phyloP scores from a whole-genome alignment of 768 basidiomycete genomes.

The Leucocoprinus birnbaumii region DNA sequence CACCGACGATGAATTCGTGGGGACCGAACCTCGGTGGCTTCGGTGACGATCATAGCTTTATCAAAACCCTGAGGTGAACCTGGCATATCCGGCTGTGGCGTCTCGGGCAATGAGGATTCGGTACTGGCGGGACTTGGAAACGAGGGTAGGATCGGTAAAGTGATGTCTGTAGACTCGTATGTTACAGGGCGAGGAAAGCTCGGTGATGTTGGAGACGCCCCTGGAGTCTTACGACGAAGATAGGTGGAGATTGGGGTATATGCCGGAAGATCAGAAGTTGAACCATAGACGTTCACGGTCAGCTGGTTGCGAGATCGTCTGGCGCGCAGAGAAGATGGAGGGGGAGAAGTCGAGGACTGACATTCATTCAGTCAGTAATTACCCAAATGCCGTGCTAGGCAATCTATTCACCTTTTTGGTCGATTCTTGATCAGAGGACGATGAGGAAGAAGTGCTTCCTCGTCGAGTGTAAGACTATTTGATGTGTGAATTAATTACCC shows the following conservation, averaged over 20 bases:
- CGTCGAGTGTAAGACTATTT: constrained; percentile 14
- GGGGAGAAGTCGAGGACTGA: constrained; percentile 35
- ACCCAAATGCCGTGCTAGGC: no score
- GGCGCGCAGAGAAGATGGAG: constrained; percentile 41
- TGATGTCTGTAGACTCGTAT: constrained; percentile 47
- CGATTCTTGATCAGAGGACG: constrained; percentile 13
- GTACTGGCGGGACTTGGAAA: constrained; percentile 42
- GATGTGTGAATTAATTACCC: not conserved
- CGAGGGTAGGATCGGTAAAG: constrained; percentile 63
- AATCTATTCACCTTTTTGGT: constrained; percentile 10
- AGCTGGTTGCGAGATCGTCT: constrained; percentile 44
- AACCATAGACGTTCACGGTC: constrained; percentile 45
- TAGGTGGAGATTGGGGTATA: constrained; percentile 80
- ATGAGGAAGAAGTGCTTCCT: constrained; percentile 16
- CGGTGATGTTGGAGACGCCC: constrained; percentile 66
- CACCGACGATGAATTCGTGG: constrained; percentile 19
- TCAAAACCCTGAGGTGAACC: constrained; percentile 19
- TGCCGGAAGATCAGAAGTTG: constrained; percentile 49
- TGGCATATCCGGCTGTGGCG: constrained; percentile 34
- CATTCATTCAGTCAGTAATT: not conserved
- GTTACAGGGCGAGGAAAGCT: constrained; percentile 50
- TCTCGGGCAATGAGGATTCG: constrained; percentile 36
- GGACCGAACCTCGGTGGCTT: constrained; percentile 22
- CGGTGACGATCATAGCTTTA: constrained; percentile 19
- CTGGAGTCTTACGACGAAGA: constrained; percentile 76